These are phyloP conservation scores for Mrakiaceae sp. DNA, from an alignment of 1,284 basidiomycete genomes.

Conservation along the genomic window DNA sequence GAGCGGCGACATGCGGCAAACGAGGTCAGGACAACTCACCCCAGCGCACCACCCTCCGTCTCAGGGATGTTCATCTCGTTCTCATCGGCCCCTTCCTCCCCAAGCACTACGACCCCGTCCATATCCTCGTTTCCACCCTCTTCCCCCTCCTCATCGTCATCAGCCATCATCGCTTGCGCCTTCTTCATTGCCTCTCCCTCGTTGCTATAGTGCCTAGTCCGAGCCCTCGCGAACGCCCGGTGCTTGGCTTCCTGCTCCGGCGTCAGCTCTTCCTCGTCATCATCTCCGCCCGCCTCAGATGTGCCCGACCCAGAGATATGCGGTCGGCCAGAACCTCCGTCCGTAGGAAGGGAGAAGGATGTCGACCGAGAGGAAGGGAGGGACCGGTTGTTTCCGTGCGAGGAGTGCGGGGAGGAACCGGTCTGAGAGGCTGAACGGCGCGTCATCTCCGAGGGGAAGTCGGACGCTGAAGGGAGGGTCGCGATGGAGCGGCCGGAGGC, in stretches of 20 bases:
- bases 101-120: slow-evolving; percentile 54
- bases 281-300: slow-evolving; percentile 5
- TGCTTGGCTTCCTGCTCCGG: slow-evolving; percentile 17
- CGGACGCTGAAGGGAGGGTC: background rate
- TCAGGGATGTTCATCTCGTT: background rate
- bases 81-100: slow-evolving; percentile 34
- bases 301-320: background rate
- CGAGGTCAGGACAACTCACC: too few species aligned
- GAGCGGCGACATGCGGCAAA: too few species aligned
- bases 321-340: background rate
- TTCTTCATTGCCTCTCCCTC: slow-evolving; percentile 9
- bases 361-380: slow-evolving; percentile 13
- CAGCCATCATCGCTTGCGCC: background rate
- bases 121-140: slow-evolving; percentile 35
- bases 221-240: slow-evolving; percentile 7
- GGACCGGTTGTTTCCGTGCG: background rate
- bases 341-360: slow-evolving; percentile 14
- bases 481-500: background rate
- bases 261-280: slow-evolving; percentile 15
- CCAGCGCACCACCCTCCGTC: background rate
- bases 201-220: slow-evolving; percentile 8
- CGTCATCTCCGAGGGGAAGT: background rate
- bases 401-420: slow-evolving; percentile 2
- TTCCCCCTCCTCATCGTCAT: slow-evolving; percentile 8
- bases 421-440: background rate